A percentile compares a stretch with the other conserved stretches of the same genome.
Evolutionary conservation across 2,329 filamentous ascomycete genomes (phyloP).

Genomic region (Xylaria sp.): DNA sequence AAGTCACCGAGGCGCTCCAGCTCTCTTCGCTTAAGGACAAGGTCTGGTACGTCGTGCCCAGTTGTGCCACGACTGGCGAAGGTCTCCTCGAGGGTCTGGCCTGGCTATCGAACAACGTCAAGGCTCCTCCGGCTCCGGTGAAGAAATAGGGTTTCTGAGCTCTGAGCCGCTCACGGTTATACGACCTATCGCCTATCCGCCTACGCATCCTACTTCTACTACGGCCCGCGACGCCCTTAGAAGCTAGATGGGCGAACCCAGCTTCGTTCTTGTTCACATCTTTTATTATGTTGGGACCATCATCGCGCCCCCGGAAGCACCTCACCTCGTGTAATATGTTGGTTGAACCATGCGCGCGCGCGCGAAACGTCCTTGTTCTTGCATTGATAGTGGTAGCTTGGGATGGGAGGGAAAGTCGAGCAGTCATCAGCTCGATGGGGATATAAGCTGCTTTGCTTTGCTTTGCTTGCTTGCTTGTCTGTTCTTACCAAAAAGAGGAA

Average conservation of each 20-base stretch:
- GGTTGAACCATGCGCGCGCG: neutral
- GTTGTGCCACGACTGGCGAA: slow-evolving; percentile 75
- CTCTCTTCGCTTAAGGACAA: slow-evolving; percentile 74
- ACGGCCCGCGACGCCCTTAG: neutral
- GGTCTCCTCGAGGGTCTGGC: slow-evolving; percentile 75
- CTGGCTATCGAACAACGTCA: slow-evolving; percentile 82
- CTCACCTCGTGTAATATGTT: neutral
- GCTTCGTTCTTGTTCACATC: neutral
- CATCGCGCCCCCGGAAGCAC: neutral
- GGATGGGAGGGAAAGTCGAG: neutral
- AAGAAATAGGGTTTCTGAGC: slow-evolving; percentile 44
- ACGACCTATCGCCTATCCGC: neutral
- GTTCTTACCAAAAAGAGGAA: neutral
- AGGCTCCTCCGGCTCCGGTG: slow-evolving; percentile 51
- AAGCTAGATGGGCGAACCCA: neutral
- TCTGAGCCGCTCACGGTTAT: slow-evolving; percentile 10
- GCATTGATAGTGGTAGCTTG: neutral
- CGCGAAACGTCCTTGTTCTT: neutral
- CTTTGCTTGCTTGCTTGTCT: neutral
- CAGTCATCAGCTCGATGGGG: neutral
- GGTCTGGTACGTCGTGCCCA: slow-evolving; percentile 80
- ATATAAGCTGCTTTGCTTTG: neutral
- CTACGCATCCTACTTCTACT: neutral
- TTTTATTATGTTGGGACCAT: neutral
- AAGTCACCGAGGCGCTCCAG: slow-evolving; percentile 72